Evolutionary conservation across 2,329 filamentous ascomycete species (phyloP).

Genomic region (Beauveria australis): DNA sequence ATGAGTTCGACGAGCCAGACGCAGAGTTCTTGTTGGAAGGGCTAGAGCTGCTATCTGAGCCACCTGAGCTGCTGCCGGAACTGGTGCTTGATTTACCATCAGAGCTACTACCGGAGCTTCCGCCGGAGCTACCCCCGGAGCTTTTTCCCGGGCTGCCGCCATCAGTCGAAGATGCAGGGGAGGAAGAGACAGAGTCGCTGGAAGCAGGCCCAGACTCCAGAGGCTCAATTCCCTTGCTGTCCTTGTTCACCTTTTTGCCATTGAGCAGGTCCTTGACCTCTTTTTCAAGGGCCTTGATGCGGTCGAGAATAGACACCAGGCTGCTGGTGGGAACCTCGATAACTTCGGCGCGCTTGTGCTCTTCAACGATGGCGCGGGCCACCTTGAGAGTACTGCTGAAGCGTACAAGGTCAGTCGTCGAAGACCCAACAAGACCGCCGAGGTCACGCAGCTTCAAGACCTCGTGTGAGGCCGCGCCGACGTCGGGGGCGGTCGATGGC

Average conservation of each 20-base stretch:
- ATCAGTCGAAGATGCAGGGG: neutral
- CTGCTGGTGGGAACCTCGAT: slow-evolving; percentile 19
- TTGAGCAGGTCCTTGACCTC: slow-evolving; percentile 21
- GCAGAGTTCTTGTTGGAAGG: neutral
- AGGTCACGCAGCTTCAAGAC: neutral
- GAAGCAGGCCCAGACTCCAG: neutral
- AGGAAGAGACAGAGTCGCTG: neutral
- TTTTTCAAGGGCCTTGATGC: slow-evolving; percentile 20
- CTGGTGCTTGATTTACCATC: too few species aligned
- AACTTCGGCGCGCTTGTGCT: slow-evolving; percentile 16
- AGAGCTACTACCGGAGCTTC: neutral
- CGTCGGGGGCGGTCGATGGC: neutral
- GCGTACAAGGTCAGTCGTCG: slow-evolving; percentile 9
- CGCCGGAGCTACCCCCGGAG: neutral
- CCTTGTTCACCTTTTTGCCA: slow-evolving; percentile 2
- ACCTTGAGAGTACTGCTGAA: slow-evolving; percentile 14
- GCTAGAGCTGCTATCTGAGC: neutral
- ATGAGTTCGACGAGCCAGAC: neutral
- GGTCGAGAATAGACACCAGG: slow-evolving; percentile 20
- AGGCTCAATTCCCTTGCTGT: neutral
- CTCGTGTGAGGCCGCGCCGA: neutral
- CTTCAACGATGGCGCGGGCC: slow-evolving; percentile 20
- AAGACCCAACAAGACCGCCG: slow-evolving; percentile 9
- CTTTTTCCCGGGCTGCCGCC: neutral
- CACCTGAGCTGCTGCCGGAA: too few species aligned